These are phyloP conservation scores for Calocera viscosa DNA, from an alignment of 768 basidiomycete species.

Conservation along the genomic window DNA sequence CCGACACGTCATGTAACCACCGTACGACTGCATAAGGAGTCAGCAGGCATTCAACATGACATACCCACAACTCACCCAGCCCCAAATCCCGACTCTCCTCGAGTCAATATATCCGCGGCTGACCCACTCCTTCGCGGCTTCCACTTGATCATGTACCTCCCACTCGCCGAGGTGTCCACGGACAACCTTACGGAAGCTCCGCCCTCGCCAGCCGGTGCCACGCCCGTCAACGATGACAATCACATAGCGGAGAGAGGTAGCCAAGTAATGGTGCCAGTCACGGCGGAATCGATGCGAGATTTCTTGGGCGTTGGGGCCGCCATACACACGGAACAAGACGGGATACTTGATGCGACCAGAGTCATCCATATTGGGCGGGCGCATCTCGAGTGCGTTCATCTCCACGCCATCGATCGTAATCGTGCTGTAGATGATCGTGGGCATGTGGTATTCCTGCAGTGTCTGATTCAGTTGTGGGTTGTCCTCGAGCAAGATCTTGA, in stretches of 20 bases:
- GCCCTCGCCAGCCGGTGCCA: conserved; percentile 85
- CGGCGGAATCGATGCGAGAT: conserved; percentile 54
- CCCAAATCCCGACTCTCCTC: conserved; percentile 88
- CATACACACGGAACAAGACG: conserved; percentile 87
- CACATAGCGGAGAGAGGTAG: conserved; percentile 67
- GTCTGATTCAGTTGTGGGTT: conserved; percentile 56
- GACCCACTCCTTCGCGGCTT: conserved; percentile 79
- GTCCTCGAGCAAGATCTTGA: conserved; percentile 53
- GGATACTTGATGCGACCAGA: conserved; percentile 94
- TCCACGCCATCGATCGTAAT: conserved; percentile 72
- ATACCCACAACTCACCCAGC: conserved; percentile 59
- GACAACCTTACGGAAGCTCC: conserved; percentile 73
- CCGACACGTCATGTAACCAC: conserved; percentile 92
- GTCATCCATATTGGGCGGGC: conserved; percentile 86
- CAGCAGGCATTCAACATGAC: not conserved
- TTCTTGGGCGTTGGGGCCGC: conserved; percentile 76
- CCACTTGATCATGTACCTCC: conserved; percentile 83
- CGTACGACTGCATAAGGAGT: conserved; percentile 58
- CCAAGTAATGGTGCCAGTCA: conserved; percentile 82
- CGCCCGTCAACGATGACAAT: conserved; percentile 84
- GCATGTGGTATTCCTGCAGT: conserved; percentile 54
- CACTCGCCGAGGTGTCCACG: conserved; percentile 76
- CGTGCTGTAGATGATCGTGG: conserved; percentile 56
- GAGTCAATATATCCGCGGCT: conserved; percentile 78
- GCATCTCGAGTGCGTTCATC: conserved; percentile 79